Evolutionary conservation across 768 basidiomycete genomes (phyloP).

Genomic region (Suillus occidentalis): DNA sequence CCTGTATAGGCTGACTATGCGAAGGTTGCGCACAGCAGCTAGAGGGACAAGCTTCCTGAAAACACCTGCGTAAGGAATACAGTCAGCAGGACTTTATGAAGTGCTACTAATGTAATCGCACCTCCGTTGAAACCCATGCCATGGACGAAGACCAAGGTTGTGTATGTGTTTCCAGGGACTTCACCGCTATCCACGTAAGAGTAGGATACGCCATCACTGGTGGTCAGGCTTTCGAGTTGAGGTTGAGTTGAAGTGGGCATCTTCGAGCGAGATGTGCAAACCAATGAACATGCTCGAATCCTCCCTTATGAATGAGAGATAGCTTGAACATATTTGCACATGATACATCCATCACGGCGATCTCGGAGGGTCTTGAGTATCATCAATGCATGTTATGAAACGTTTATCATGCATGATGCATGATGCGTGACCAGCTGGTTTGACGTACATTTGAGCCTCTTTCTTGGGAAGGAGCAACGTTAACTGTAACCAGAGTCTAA

Average conservation of each 20-base stretch:
- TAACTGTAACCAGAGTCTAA: too few relatives aligned
- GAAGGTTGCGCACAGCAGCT: conserved; percentile 18
- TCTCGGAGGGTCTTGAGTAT: too few relatives aligned
- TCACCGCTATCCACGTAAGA: not conserved
- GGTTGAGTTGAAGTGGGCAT: not conserved
- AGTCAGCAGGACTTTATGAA: not conserved
- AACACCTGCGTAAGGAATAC: not conserved
- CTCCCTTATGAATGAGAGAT: too few relatives aligned
- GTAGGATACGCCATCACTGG: not conserved
- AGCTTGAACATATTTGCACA: too few relatives aligned
- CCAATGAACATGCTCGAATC: too few relatives aligned
- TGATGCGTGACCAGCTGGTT: too few relatives aligned
- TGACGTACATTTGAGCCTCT: too few relatives aligned
- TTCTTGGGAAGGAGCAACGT: too few relatives aligned
- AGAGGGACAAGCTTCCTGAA: conserved; percentile 21
- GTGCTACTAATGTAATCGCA: not conserved
- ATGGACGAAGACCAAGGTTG: conserved; percentile 9
- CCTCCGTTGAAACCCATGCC: conserved; percentile 13
- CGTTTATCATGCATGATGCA: too few relatives aligned
- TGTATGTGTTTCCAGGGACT: not conserved
- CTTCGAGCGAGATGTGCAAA: not conserved
- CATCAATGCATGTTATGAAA: too few relatives aligned
- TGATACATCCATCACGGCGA: too few relatives aligned
- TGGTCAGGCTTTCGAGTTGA: not conserved
- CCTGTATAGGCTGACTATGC: conserved; percentile 25